Percentiles rank a stretch among this genome's conserved stretches.
Conservation (phyloP, 2,329 filamentous ascomycete genomes). For the Paecilomyces dactylethromorphus region DNA sequence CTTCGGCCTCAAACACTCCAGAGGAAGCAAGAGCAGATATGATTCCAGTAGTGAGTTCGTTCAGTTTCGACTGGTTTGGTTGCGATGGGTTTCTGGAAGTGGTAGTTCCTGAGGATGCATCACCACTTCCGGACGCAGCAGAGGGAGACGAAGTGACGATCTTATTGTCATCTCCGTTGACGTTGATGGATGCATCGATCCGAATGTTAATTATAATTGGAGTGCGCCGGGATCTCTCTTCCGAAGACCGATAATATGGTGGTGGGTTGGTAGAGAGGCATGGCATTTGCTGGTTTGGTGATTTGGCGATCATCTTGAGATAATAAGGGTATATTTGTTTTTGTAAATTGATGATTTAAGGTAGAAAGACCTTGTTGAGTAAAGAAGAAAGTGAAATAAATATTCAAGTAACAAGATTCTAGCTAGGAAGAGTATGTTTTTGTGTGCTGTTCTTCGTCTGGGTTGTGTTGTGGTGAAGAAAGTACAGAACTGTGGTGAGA, state of each 20-base stretch:
- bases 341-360: no score
- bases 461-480: no score
- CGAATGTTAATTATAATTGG: conserved; percentile 21
- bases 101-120: background rate
- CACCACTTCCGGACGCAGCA: background rate
- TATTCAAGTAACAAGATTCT: no score
- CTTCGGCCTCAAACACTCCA: conserved; percentile 8
- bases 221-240: background rate
- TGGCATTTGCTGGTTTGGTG: no score
- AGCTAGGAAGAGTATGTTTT: no score
- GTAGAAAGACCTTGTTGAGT: no score
- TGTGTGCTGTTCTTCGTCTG: no score
- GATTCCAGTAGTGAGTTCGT: conserved; percentile 17
- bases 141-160: conserved; percentile 17
- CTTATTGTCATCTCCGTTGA: conserved; percentile 27
- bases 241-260: background rate
- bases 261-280: no score
- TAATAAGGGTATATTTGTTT: no score
- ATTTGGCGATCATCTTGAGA: no score
- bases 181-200: conserved; percentile 28
- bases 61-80: conserved; percentile 16
- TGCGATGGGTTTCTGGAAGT: conserved; percentile 11
- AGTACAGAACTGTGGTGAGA: no score
- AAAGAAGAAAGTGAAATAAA: no score
- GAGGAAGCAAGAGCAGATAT: conserved; percentile 15